A percentile compares a stretch with the other conserved stretches of the same genome.
Evolutionary conservation across 371 early-diverging fungal species (phyloP).

Genomic region (Mortierella sp.): DNA sequence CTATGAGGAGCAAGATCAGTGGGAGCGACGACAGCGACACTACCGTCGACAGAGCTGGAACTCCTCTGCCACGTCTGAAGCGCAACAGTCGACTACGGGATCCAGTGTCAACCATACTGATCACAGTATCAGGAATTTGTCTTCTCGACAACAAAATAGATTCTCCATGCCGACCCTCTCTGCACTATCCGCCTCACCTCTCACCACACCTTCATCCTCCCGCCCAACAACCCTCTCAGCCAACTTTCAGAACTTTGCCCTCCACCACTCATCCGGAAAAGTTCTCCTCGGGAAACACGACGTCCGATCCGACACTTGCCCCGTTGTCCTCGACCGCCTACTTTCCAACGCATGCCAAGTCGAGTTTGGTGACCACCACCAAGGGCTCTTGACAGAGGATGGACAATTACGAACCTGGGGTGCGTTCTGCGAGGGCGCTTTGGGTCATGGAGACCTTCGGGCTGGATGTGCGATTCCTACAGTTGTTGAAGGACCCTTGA

Average conservation of each 20-base stretch:
- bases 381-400: slow-evolving; percentile 51
- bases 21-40: slow-evolving; percentile 34
- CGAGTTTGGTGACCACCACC: slow-evolving; percentile 50
- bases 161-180: not conserved
- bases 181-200: not conserved
- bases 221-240: slow-evolving; percentile 41
- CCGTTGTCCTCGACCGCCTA: slow-evolving; percentile 34
- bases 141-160: not conserved
- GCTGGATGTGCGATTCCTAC: slow-evolving; percentile 34
- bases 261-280: slow-evolving; percentile 46
- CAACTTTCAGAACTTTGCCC: slow-evolving; percentile 32
- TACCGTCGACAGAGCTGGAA: slow-evolving; percentile 13
- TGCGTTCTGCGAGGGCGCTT: slow-evolving; percentile 39
- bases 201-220: slow-evolving; percentile 7
- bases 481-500: slow-evolving; percentile 39
- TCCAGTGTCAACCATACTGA: not conserved
- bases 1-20: slow-evolving; percentile 47
- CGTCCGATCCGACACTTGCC: slow-evolving; percentile 27
- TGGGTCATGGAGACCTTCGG: slow-evolving; percentile 46
- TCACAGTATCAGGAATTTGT: not conserved
- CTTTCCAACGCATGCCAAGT: slow-evolving; percentile 38
- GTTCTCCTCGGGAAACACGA: slow-evolving; percentile 36
- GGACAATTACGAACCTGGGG: slow-evolving; percentile 53
- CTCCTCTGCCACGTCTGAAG: not conserved
- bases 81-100: not conserved